Evolutionary conservation across 2,329 filamentous ascomycete species (phyloP).

Genomic region (Fusarium sp.): DNA sequence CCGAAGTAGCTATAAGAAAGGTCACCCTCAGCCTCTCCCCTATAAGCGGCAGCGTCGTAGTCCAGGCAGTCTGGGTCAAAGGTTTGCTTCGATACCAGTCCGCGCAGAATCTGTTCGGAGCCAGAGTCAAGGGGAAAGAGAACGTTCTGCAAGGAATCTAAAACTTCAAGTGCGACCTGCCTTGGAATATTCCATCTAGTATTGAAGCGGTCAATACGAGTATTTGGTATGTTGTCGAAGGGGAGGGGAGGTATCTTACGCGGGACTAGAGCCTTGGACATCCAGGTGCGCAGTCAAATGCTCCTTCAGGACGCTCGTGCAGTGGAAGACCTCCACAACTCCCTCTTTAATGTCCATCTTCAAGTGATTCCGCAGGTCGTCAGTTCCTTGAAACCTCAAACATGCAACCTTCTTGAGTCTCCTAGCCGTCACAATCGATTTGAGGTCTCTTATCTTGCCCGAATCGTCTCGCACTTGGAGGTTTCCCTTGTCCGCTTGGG

Average conservation of each 20-base stretch:
- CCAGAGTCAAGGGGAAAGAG: background rate
- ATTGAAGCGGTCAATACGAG: background rate
- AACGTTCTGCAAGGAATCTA: background rate
- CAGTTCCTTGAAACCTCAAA: background rate
- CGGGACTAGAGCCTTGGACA: background rate
- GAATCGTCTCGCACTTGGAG: background rate
- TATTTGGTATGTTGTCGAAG: no score
- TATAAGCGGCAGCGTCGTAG: background rate
- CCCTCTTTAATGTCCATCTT: background rate
- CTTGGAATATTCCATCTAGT: background rate
- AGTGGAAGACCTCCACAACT: background rate
- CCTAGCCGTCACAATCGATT: background rate
- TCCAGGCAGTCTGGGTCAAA: background rate
- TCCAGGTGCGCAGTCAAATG: background rate
- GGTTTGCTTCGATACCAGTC: accelerated
- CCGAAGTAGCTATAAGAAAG: background rate
- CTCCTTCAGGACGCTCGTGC: background rate
- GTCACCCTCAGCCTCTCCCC: background rate
- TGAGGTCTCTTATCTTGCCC: background rate
- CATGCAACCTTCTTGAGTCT: background rate
- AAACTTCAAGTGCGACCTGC: background rate
- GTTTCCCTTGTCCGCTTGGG: background rate
- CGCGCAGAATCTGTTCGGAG: background rate
- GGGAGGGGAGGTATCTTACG: background rate
- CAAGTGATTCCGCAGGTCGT: background rate